Evolutionary conservation across 2,329 filamentous ascomycete genomes (phyloP), one percentile per base, ranked within the genome.

Genomic region (Aspergillus melleus): DNA sequence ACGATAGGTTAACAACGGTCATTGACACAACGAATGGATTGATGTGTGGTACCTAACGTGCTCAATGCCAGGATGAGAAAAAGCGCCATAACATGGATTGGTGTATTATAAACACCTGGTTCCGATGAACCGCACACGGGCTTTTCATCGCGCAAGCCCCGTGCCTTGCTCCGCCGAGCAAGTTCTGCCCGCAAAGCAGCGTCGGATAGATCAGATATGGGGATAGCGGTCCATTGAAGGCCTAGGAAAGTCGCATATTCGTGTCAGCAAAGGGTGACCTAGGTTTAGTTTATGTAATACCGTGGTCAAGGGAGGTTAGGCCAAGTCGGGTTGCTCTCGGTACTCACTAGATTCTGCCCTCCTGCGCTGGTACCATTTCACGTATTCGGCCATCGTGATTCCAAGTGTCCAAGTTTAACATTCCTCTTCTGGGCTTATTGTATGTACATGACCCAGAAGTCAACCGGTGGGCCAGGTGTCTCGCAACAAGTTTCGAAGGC

Each of bases 31-130:
- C 32, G n/a, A 22, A 6, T 6, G 22, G 46, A 29, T 8, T n/a
- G 9, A 19, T 49, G 49, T 29, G 26, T 29, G 65, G 49, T 71
- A 79, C 77, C 77, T 39, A 78, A 67, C 49, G 76, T 79, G 61
- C 76, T 78, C 57, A 90, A 72, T 0, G 76, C 70, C 55, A 91
- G 77, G 58, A 91, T 90, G 44, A 91, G 76, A 59, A 90, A 79
- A 58, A 91, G 75, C 49, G 89, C 89, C 68, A 87, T 84, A 54
- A 91, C 83, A 71, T 91, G 89, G 47, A 88, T 77, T 2, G 83
- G 78, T 0, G 86, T 89, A 64, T 91, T 87, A 74, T 91, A 91
- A 6, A 66, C 65, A 36, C 76, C 76, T 29, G 67, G 64, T 47
- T 70, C 65, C 14, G 60, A 68, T 29, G 75, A 76, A 50, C 77